Evolutionary conservation across 768 basidiomycete genomes (phyloP).

Genomic region (Lentinula boryana): DNA sequence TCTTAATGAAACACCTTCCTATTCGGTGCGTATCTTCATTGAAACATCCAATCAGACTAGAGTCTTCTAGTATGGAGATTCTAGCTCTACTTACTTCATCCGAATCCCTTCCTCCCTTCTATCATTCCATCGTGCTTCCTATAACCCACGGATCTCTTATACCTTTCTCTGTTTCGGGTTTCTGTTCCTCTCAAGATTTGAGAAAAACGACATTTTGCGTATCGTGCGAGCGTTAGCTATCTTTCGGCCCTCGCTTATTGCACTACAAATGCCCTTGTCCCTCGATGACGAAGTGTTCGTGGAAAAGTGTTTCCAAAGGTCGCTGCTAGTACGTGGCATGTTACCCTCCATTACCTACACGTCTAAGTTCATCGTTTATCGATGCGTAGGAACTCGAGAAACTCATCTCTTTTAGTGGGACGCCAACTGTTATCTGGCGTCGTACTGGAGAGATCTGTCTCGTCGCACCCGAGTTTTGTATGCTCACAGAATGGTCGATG

Average conservation of each 20-base stretch:
- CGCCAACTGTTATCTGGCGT: constrained; percentile 96
- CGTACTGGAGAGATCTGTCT: constrained; percentile 97
- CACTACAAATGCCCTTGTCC: constrained; percentile 95
- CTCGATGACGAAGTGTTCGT: constrained; percentile 96
- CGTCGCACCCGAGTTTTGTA: constrained; percentile 93
- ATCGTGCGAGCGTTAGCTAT: constrained; percentile 93
- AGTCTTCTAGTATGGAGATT: constrained; percentile 34
- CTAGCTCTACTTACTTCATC: constrained; percentile 31
- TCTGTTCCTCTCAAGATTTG: constrained; percentile 57
- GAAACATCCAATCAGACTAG: constrained; percentile 27
- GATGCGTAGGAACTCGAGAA: constrained; percentile 83
- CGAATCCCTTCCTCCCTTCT: constrained; percentile 12
- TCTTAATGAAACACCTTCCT: constrained; percentile 90
- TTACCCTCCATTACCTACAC: constrained; percentile 6
- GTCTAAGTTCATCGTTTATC: constrained; percentile 6
- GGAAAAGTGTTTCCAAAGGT: constrained; percentile 92
- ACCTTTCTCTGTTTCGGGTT: constrained; percentile 10
- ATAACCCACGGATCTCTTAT: constrained; percentile 6
- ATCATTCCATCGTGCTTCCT: constrained; percentile 8
- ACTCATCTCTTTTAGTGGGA: constrained; percentile 94
- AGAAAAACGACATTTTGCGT: constrained; percentile 92
- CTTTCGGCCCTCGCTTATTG: constrained; percentile 94
- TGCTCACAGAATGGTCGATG: constrained; percentile 86
- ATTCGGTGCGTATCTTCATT: constrained; percentile 56
- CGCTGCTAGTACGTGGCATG: constrained; percentile 61